Evolutionary conservation across 2,329 filamentous ascomycete genomes (phyloP).

Genomic region (Aspergillus sp.): DNA sequence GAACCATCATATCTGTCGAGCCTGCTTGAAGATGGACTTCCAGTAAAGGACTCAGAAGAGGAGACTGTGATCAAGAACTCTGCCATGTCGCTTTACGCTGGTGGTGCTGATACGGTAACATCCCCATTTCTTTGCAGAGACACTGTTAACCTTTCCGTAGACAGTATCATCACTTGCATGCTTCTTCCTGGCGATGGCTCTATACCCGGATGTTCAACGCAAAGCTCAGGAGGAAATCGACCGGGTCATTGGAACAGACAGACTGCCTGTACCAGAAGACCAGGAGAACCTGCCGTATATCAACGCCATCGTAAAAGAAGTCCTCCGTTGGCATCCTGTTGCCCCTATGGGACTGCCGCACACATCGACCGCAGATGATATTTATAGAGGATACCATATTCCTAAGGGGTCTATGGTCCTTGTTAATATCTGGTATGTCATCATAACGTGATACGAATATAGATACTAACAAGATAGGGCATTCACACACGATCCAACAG

Average conservation of each 20-base stretch:
- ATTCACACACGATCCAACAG: constrained; percentile 34
- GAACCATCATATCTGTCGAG: constrained; percentile 38
- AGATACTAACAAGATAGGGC: constrained; percentile 19
- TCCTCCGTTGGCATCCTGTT: constrained; percentile 35
- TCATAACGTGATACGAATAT: too few species aligned
- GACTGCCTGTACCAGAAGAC: constrained; percentile 30
- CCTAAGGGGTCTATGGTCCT: constrained; percentile 45
- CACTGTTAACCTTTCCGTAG: too few species aligned
- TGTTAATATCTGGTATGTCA: constrained; percentile 35
- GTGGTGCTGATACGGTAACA: constrained; percentile 37
- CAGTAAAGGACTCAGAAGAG: constrained; percentile 20
- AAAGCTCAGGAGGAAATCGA: constrained; percentile 38
- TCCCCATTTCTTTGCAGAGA: too few species aligned
- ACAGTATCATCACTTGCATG: too few species aligned
- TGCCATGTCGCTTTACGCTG: constrained; percentile 38
- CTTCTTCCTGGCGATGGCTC: constrained; percentile 46
- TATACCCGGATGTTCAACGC: constrained; percentile 41
- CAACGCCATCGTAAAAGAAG: constrained; percentile 28
- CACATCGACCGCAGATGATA: constrained; percentile 45
- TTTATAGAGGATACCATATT: constrained; percentile 46
- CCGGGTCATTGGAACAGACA: constrained; percentile 21
- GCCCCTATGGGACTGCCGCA: constrained; percentile 34
- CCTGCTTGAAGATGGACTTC: constrained; percentile 28
- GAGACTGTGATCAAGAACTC: constrained; percentile 25
- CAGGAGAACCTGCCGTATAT: constrained; percentile 28